Conservation (phyloP, 306 rosid species). For the Trichosanthes cucumerina region DNA sequence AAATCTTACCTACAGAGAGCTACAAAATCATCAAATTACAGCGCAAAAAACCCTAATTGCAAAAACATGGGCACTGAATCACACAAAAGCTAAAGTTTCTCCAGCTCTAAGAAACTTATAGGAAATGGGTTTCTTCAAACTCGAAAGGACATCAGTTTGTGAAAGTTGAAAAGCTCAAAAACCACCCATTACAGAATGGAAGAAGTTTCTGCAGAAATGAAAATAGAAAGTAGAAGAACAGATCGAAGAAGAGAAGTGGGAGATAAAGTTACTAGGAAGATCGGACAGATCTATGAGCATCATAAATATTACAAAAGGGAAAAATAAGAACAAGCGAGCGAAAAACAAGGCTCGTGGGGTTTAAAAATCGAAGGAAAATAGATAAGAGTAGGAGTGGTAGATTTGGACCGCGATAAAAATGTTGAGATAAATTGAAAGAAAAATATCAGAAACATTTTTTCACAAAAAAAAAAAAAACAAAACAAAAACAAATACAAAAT, state of each 20-base stretch:
- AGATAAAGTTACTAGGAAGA: neutral
- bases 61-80: neutral
- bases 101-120: neutral
- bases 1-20: neutral
- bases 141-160: neutral
- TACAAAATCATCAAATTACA: neutral
- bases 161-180: neutral
- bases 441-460: neutral
- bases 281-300: neutral
- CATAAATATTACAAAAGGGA: neutral
- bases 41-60: conserved; percentile 9
- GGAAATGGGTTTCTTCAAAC: neutral
- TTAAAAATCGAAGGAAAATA: neutral
- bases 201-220: neutral
- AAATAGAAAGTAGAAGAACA: conserved; percentile 1
- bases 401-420: conserved; percentile 2
- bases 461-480: too few relatives aligned
- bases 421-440: neutral
- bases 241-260: neutral
- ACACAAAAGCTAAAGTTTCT: neutral
- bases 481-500: too few relatives aligned
- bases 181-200: neutral
- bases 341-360: neutral
- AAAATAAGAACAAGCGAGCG: conserved; percentile 2
- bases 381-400: neutral